Conservation (phyloP, 208 protist species). For the Borovskyia barvae region DNA sequence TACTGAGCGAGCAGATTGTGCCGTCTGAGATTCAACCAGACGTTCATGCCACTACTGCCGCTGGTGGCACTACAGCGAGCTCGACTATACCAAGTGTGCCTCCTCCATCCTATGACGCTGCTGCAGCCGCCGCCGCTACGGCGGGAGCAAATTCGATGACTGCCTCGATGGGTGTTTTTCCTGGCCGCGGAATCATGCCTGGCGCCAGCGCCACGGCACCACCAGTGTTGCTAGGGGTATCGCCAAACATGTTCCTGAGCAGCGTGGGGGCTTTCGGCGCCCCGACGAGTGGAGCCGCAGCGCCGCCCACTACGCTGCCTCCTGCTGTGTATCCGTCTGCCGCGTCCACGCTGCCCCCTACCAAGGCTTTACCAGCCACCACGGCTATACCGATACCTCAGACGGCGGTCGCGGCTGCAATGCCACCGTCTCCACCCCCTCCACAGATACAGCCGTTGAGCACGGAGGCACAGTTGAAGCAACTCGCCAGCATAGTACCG, state of each 20-base stretch:
- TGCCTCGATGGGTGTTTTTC: background rate
- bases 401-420: background rate
- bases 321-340: slow-evolving; percentile 13
- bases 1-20: slow-evolving; percentile 57
- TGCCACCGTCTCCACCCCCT: background rate
- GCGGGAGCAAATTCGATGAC: background rate
- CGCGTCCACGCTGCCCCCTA: slow-evolving; percentile 11
- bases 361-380: background rate
- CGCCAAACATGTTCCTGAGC: too few species aligned
- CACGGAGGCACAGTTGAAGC: slow-evolving; percentile 30
- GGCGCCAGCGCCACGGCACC: too few species aligned
- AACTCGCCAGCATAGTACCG: slow-evolving; percentile 66
- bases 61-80: slow-evolving; percentile 4
- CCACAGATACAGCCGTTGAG: slow-evolving; percentile 6
- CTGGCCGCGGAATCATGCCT: too few species aligned
- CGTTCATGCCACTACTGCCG: background rate
- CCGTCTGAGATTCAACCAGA: slow-evolving; percentile 28
- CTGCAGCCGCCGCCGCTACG: slow-evolving; percentile 1
- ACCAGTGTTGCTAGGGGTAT: too few species aligned
- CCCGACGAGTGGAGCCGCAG: too few species aligned
- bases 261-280: too few species aligned
- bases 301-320: background rate
- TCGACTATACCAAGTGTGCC: slow-evolving; percentile 10
- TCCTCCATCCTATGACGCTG: slow-evolving; percentile 26
- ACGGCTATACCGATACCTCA: background rate